Percentiles rank a stretch among this genome's conserved stretches.
phyloP scores from a whole-genome alignment of 352 stramenopile species.

The Phytophthora pini region DNA sequence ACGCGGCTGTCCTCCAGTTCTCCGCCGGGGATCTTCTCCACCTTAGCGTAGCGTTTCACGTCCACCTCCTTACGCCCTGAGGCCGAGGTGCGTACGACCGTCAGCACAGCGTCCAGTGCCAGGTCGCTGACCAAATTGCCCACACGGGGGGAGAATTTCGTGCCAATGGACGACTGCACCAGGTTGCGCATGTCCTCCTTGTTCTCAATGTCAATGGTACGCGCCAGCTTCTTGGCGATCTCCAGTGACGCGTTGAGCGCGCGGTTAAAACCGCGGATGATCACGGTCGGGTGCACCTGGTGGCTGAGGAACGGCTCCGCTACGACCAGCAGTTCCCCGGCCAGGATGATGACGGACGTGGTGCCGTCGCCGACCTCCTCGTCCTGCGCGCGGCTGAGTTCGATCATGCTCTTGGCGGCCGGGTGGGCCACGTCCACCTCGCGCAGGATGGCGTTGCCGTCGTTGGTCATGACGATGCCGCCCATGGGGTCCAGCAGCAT shows the following conservation, averaged over 20 bases:
- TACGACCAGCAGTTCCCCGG: constrained; percentile 97
- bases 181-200: constrained; percentile 95
- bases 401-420: constrained; percentile 99
- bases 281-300: constrained; percentile 98
- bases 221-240: constrained; percentile 93
- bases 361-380: constrained; percentile 99
- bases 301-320: constrained; percentile 97
- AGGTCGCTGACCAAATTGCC: constrained; percentile 98
- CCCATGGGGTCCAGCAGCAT: constrained; percentile 99
- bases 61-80: constrained; percentile 96
- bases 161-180: constrained; percentile 97
- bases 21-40: constrained; percentile 99
- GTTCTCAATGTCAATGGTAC: constrained; percentile 96
- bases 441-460: constrained; percentile 99
- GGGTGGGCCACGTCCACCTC: constrained; percentile 98
- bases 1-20: constrained; percentile 96
- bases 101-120: constrained; percentile 97
- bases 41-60: constrained; percentile 99
- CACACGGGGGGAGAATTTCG: constrained; percentile 98
- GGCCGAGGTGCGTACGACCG: constrained; percentile 90
- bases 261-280: constrained; percentile 96
- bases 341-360: constrained; percentile 99
- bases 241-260: constrained; percentile 89
- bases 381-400: constrained; percentile 98
- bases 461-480: constrained; percentile 99